Evolutionary conservation across 495 filamentous ascomycete species (phyloP).

Genomic region (Terfezia boudieri): DNA sequence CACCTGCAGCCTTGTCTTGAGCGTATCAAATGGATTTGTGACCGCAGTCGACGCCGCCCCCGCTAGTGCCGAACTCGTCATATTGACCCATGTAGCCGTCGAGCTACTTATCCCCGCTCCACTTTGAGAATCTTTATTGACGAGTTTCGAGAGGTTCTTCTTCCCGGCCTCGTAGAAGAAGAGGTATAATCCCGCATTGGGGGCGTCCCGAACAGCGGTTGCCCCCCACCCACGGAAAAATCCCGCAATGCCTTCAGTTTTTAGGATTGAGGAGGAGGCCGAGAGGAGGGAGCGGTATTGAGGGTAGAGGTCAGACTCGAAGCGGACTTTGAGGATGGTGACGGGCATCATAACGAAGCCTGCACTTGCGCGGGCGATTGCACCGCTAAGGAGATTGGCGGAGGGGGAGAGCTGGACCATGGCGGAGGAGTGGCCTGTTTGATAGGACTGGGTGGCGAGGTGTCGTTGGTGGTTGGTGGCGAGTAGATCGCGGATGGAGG

Average conservation of each 20-base stretch:
- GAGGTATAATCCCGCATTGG: conserved; percentile 87
- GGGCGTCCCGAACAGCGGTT: conserved; percentile 79
- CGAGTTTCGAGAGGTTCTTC: conserved; percentile 30
- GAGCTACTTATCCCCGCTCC: conserved; percentile 6
- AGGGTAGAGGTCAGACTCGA: conserved; percentile 58
- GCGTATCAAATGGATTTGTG: conserved; percentile 89
- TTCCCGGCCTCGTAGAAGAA: conserved; percentile 86
- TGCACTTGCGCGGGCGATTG: conserved; percentile 57
- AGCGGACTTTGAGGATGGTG: conserved; percentile 91
- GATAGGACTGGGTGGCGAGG: conserved; percentile 5
- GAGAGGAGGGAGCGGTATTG: conserved; percentile 52
- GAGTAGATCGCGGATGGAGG: conserved; percentile 51
- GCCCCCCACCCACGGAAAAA: conserved; percentile 90
- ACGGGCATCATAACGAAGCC: conserved; percentile 90
- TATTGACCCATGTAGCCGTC: conserved; percentile 51
- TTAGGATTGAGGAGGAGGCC: conserved; percentile 53
- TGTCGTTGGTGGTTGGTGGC: conserved; percentile 25
- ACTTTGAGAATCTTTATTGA: conserved; percentile 2
- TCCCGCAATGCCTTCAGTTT: conserved; percentile 50
- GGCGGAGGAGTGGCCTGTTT: conserved; percentile 36
- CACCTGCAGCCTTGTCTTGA: conserved; percentile 88
- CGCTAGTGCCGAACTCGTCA: conserved; percentile 53
- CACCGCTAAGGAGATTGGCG: conserved; percentile 68
- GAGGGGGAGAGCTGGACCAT: conserved; percentile 68
- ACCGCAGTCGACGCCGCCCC: conserved; percentile 62